Evolutionary conservation across 2,329 filamentous ascomycete species (phyloP), one percentile per base, ranked within the genome.

Genomic region (Fusarium neocosmosporiellum): DNA sequence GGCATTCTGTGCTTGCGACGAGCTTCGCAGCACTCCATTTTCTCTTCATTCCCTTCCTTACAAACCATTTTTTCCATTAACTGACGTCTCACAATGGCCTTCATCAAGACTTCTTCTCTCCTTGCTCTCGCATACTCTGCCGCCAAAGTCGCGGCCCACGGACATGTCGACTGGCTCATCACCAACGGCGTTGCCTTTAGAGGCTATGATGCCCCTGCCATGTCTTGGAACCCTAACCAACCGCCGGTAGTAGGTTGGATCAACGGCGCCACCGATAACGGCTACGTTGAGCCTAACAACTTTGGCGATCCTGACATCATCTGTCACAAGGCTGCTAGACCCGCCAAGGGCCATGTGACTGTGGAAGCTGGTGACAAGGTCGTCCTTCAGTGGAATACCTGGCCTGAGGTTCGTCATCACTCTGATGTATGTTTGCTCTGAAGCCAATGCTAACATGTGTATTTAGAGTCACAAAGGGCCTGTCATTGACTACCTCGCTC

Each of bases 401-500:
- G 84, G 85, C 83, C 84, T 39, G 80, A 80, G 1, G 80, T 77
- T 53, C 20, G 46, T 7, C 24, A n/a, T 13, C 4, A 6, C 11
- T n/a, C 11, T n/a, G 27, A n/a, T 48, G 4, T 10, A 1, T 10
- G 18, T 3, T 5, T 27, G 8, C 10, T 31, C 14, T 10, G 11
- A 3, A 6, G 8, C 18, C 14, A 0, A 31, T 9, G 46, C 18
- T 50, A 20, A 50, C 18, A 4, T 8, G 6, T n/a, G 7, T 2
- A n/a, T 20, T 1, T 6, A 53, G 48, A 53, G 48, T 7, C 86
- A 87, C 77, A 72, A 83, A 36, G 84, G 87, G 0, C 90, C 90
- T 10, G 87, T 92, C 74, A 85, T 92, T 70, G 87, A 87, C 79
- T 92, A 92, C 83, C 82, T 92, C 18, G 91, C 91, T 63, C 85